Evolutionary conservation across 164 flowering plant genomes (phyloP), one percentile per base, ranked within the genome.

Genomic region (Berberis vulgaris): DNA sequence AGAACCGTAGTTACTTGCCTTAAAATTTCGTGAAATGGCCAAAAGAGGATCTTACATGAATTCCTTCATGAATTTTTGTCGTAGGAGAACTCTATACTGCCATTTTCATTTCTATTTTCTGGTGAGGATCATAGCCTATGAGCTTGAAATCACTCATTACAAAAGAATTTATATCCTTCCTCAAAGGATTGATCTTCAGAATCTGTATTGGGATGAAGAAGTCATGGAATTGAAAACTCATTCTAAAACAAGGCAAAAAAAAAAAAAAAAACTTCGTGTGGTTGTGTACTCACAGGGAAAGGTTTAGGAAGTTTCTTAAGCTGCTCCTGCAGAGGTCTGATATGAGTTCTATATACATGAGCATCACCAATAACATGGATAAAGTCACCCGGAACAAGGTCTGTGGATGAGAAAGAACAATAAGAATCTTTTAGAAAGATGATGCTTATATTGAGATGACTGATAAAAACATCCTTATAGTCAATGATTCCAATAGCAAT

Each of bases 21-120:
- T 26, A 26, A 26, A 26, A 26, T 26, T 26, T 26, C 0, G 26
- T 26, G 26, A 26, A 26, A 26, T 26, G 26, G 26, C 26, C 26
- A 46, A 46, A 46, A 1, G 49, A 46, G 49, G 8, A 8, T 5
- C 6, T 8, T 8, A 5, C 49, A 0, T 46, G 6, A 46, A 8
- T 1, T 46, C 8, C 49, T 46, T 46, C 8, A 5, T 46, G 49
- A 46, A 46, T 4, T 1, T 52, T 11, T 7, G 2, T 10, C 10
- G n/a, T 7, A 5, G 54, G 10, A 11, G 54, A 52, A 52, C 8
- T 46, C 12, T 57, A 88, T 46, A 90, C 81, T 5, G 97, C 97
- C 92, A 90, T 85, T 77, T 86, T 84, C 98, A 93, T 93, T 58
- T 82, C 86, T 60, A 86, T 82, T 70, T 83, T 90, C 80, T 83